Evolutionary conservation across 225 moss, liverwort and hornwort species (phyloP).

Genomic region (Pleurozium schreberi): DNA sequence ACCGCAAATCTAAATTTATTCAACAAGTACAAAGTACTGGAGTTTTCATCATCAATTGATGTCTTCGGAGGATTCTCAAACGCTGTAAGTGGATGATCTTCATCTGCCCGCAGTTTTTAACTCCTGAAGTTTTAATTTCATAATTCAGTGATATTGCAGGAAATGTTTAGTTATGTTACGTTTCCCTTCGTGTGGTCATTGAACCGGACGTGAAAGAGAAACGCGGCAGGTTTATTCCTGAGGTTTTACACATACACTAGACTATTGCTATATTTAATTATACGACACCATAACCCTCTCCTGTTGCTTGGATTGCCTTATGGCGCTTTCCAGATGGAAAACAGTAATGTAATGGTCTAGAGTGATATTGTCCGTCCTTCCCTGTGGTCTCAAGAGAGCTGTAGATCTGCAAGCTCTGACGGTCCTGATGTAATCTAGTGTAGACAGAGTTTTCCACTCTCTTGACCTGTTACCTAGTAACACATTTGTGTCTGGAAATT

Average conservation of each 20-base stretch:
- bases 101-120: neutral
- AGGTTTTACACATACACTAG: neutral
- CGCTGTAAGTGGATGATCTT: slow-evolving; percentile 17
- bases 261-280: neutral
- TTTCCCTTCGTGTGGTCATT: neutral
- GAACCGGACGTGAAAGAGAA: neutral
- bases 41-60: slow-evolving; percentile 60
- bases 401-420: neutral
- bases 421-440: neutral
- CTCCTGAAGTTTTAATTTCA: neutral
- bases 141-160: neutral
- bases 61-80: slow-evolving; percentile 66
- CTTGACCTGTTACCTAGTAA: neutral
- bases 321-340: neutral
- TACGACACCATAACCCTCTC: neutral
- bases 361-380: neutral
- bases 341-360: neutral
- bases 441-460: too few relatives aligned
- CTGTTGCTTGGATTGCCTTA: neutral
- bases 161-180: neutral
- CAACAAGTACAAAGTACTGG: slow-evolving; percentile 51
- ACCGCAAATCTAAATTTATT: slow-evolving; percentile 33
- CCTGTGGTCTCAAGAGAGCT: neutral
- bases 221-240: neutral
- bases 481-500: neutral